A percentile compares a stretch with the other conserved stretches of the same genome.
phyloP scores from a whole-genome alignment of 768 basidiomycete genomes.

The Daedalea quercina region DNA sequence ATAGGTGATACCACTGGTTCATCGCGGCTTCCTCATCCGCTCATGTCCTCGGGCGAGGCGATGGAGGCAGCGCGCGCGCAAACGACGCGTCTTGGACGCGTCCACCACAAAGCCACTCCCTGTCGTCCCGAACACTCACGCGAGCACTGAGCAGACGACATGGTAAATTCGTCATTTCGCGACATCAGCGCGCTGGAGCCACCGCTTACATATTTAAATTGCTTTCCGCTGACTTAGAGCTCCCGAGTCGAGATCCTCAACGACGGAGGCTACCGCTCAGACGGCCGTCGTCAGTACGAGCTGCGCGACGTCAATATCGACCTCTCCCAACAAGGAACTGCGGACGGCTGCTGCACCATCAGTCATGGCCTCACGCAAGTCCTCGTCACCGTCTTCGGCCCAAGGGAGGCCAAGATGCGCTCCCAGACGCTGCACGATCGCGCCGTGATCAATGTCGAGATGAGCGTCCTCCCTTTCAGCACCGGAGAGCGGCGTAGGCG shows the following conservation, averaged over 20 bases:
- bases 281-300: conserved; percentile 90
- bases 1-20: no score
- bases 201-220: no score
- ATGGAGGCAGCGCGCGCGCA: background rate
- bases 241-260: conserved; percentile 72
- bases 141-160: no score
- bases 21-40: no score
- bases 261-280: conserved; percentile 83
- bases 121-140: no score
- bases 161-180: no score
- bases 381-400: conserved; percentile 84
- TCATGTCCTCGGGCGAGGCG: no score
- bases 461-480: conserved; percentile 83
- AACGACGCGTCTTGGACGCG: no score
- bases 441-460: conserved; percentile 85
- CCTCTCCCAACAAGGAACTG: conserved; percentile 63
- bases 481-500: conserved; percentile 73
- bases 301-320: conserved; percentile 77
- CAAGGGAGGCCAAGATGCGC: conserved; percentile 79
- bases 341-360: conserved; percentile 82
- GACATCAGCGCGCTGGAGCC: no score
- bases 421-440: conserved; percentile 81
- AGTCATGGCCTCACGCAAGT: conserved; percentile 90
- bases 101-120: background rate
- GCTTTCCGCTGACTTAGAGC: conserved; percentile 29